Conservation (phyloP, 371 early-diverging fungal genomes). For the Funneliformis caledonium region DNA sequence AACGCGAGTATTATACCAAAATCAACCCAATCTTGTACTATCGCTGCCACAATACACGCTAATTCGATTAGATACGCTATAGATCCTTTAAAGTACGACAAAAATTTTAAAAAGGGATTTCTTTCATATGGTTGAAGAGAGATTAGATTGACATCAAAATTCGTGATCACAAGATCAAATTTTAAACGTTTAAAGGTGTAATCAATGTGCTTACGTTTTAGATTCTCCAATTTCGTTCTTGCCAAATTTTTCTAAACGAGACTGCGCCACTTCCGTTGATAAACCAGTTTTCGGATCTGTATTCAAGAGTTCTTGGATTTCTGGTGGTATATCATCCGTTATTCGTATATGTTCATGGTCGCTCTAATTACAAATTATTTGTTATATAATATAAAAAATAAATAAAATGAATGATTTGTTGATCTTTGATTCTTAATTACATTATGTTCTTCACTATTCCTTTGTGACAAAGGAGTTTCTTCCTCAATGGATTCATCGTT, state of each 20-base stretch:
- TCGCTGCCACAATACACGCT: conserved; percentile 72
- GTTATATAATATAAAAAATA: not conserved
- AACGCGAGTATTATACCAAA: conserved; percentile 86
- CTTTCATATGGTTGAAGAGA: not conserved
- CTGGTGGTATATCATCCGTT: conserved; percentile 69
- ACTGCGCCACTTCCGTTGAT: conserved; percentile 58
- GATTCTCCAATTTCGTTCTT: conserved; percentile 79
- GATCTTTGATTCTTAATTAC: not conserved
- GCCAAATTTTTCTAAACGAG: conserved; percentile 70
- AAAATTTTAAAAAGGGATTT: conserved; percentile 85
- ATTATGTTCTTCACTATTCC: not conserved
- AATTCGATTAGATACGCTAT: conserved; percentile 89
- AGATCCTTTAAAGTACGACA: conserved; percentile 87
- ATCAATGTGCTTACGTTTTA: conserved; percentile 51
- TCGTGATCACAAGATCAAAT: not conserved
- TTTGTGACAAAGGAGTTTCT: not conserved
- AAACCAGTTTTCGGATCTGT: conserved; percentile 72
- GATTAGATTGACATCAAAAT: not conserved
- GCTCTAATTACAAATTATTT: conserved; percentile 47
- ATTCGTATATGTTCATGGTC: conserved; percentile 70
- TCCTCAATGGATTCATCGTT: not conserved
- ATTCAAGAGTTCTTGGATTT: conserved; percentile 71
- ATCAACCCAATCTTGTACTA: conserved; percentile 78
- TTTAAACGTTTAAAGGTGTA: not conserved
- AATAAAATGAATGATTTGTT: not conserved